Conservation (phyloP, 371 early-diverging fungal species). For the Thermomucor indicae-seudaticae region DNA sequence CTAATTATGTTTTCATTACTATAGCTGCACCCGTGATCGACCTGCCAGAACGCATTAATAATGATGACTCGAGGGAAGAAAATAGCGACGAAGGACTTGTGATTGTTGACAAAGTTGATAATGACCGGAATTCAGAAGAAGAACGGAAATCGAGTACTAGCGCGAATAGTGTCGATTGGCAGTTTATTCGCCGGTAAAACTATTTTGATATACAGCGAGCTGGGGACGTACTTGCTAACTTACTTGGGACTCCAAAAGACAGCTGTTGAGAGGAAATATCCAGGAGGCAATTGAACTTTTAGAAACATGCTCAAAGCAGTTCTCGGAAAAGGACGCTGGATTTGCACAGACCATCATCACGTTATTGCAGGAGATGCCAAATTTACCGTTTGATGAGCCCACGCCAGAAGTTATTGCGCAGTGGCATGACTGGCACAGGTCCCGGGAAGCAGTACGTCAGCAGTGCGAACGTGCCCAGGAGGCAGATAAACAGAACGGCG, state of each 20-base stretch:
- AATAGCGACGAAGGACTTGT: conserved; percentile 4
- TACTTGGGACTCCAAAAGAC: neutral
- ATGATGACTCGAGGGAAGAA: too few relatives aligned
- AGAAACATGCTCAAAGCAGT: neutral
- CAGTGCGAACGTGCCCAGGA: neutral
- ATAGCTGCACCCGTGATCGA: too few relatives aligned
- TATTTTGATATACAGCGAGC: neutral
- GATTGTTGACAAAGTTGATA: conserved; percentile 1
- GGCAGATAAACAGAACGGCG: neutral
- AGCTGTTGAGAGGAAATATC: conserved; percentile 10
- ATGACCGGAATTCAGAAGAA: conserved; percentile 1
- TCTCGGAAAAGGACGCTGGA: neutral
- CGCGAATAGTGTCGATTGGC: neutral
- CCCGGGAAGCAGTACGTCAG: neutral
- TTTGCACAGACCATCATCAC: neutral
- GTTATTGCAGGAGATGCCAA: neutral
- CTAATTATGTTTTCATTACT: neutral
- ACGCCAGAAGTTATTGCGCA: neutral
- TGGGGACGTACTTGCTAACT: neutral
- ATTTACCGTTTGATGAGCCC: neutral
- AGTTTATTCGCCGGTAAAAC: conserved; percentile 1
- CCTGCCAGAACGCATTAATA: too few relatives aligned
- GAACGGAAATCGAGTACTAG: neutral
- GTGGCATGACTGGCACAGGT: conserved; percentile 4
- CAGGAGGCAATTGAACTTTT: conserved; percentile 9